Conservation (phyloP, 306 rosid genomes). For the Medicago lupulina region DNA sequence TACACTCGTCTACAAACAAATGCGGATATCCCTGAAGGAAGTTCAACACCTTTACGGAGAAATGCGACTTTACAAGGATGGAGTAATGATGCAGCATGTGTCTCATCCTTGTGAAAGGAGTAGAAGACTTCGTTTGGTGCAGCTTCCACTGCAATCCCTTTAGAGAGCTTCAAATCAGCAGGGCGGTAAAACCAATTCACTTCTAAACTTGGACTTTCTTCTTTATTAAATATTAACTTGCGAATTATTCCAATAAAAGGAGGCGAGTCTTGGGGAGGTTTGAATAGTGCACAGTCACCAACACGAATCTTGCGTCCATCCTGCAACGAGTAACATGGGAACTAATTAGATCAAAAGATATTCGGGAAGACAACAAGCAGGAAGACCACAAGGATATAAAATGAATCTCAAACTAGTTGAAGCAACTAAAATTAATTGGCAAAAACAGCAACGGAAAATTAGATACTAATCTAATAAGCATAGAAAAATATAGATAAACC, state of each 20-base stretch:
- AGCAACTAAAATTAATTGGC: not conserved
- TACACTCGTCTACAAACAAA: conserved; percentile 93
- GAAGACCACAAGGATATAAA: not conserved
- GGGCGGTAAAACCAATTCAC: conserved; percentile 96
- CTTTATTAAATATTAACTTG: conserved; percentile 55
- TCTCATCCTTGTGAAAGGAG: conserved; percentile 97
- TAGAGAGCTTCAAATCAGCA: conserved; percentile 78
- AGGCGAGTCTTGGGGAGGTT: conserved; percentile 84
- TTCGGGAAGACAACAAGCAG: not conserved
- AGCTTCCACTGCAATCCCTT: conserved; percentile 76
- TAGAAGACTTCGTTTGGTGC: conserved; percentile 92
- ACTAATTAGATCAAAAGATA: conserved; percentile 5
- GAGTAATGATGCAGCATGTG: conserved; percentile 89
- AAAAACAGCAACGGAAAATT: not conserved
- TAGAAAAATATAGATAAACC: not conserved
- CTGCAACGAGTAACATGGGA: conserved; percentile 42
- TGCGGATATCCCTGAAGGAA: conserved; percentile 87
- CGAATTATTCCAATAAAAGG: conserved; percentile 97
- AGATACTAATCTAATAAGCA: not conserved
- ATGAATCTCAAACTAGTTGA: not conserved
- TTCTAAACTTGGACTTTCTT: conserved; percentile 59
- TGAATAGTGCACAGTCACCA: conserved; percentile 97
- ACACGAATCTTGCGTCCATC: conserved; percentile 92
- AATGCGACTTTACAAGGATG: conserved; percentile 98
- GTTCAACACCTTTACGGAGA: conserved; percentile 92